These are phyloP conservation scores for Massarina eburnea DNA, from an alignment of 2,329 filamentous ascomycete genomes.

Conservation along the genomic window DNA sequence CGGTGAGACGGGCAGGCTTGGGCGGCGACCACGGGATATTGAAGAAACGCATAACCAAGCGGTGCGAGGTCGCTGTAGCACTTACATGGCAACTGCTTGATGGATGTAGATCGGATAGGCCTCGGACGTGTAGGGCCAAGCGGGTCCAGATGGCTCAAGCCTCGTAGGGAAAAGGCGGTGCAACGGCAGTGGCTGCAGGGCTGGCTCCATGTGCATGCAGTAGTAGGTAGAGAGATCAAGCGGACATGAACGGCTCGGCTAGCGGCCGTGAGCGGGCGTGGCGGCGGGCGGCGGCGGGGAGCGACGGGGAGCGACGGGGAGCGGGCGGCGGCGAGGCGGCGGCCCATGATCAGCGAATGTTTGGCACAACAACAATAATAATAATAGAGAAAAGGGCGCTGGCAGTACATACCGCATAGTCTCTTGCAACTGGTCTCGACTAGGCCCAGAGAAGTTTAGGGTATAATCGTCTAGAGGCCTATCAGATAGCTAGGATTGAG, in stretches of 20 bases:
- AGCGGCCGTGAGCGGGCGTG: too few relatives aligned
- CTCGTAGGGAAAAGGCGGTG: slow-evolving; percentile 8
- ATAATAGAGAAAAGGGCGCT: too few relatives aligned
- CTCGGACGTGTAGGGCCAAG: slow-evolving; percentile 9
- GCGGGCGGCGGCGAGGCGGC: too few relatives aligned
- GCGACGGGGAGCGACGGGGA: too few relatives aligned
- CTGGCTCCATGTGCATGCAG: slow-evolving; percentile 12
- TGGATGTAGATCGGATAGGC: slow-evolving; percentile 6
- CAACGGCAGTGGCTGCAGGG: slow-evolving; percentile 18
- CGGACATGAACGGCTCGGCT: background rate
- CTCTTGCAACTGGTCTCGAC: too few relatives aligned
- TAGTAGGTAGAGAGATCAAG: background rate
- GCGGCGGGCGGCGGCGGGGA: too few relatives aligned
- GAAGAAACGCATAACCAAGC: slow-evolving; percentile 6
- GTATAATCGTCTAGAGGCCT: too few relatives aligned
- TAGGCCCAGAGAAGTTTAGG: too few relatives aligned
- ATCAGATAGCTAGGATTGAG: too few relatives aligned
- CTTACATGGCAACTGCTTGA: slow-evolving; percentile 13
- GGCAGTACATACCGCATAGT: too few relatives aligned
- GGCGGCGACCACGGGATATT: slow-evolving; percentile 2
- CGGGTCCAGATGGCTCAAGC: slow-evolving; percentile 11
- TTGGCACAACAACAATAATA: too few relatives aligned
- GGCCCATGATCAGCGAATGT: too few relatives aligned
- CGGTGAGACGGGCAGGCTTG: slow-evolving; percentile 12
- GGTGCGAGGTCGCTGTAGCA: slow-evolving; percentile 13